Conservation (phyloP, 1,284 basidiomycete species). For the Inonotus obliquus region DNA sequence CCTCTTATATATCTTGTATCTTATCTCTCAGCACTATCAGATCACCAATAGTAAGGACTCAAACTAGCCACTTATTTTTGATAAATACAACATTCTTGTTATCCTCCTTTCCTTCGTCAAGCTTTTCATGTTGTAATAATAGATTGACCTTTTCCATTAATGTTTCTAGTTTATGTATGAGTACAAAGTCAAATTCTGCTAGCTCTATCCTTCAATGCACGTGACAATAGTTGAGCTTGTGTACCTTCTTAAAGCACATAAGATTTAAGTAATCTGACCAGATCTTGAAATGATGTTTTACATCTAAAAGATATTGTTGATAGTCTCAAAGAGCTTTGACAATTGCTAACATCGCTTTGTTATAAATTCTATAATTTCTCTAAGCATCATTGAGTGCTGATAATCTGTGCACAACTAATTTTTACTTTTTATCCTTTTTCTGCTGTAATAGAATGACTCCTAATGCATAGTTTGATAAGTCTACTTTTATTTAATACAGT, state of each 20-base stretch:
- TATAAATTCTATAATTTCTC: constrained; percentile 43
- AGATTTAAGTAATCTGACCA: constrained; percentile 33
- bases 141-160: not conserved
- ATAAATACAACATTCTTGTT: too few relatives aligned
- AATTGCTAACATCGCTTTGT: constrained; percentile 42
- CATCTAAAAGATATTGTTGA: constrained; percentile 27
- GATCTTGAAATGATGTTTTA: constrained; percentile 19
- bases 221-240: constrained; percentile 32
- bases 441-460: constrained; percentile 7
- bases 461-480: constrained; percentile 4
- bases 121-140: not conserved
- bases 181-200: not conserved
- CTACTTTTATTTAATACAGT: not conserved
- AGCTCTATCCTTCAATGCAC: constrained; percentile 16
- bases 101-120: too few relatives aligned
- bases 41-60: too few relatives aligned
- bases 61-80: too few relatives aligned
- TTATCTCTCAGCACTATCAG: too few relatives aligned
- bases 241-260: constrained; percentile 25
- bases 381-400: constrained; percentile 27
- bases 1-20: too few relatives aligned
- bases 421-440: constrained; percentile 20
- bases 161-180: not conserved
- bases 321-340: constrained; percentile 31
- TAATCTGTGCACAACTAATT: constrained; percentile 29